A percentile compares a stretch with the other conserved stretches of the same genome.
Evolutionary conservation across 257 asterid species (phyloP).

Genomic region (Solanum chilense): DNA sequence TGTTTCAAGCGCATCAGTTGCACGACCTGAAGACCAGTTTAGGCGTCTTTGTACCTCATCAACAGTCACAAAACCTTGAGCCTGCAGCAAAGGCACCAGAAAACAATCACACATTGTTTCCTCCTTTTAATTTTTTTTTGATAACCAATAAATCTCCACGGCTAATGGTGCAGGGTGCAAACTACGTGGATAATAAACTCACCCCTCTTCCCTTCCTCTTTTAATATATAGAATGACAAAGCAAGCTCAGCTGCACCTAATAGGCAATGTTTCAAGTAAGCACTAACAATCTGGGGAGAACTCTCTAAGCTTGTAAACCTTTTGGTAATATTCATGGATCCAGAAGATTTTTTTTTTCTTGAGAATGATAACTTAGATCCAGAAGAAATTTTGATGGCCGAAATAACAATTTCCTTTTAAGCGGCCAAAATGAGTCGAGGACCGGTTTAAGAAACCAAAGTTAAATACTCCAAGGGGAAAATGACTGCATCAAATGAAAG

Average conservation of each 20-base stretch:
- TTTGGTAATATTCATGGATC: neutral
- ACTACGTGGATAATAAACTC: neutral
- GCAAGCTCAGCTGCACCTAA: neutral
- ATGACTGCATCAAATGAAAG: neutral
- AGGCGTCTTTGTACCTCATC: constrained; percentile 79
- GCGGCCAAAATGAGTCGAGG: too few relatives aligned
- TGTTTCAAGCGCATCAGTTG: constrained; percentile 83
- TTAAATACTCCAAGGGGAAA: neutral
- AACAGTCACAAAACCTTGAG: constrained; percentile 84
- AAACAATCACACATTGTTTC: neutral
- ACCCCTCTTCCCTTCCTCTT: neutral
- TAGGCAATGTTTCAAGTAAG: neutral
- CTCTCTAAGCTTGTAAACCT: neutral
- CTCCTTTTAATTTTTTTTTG: neutral
- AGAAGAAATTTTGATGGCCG: too few relatives aligned
- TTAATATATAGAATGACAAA: neutral
- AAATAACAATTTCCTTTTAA: too few relatives aligned
- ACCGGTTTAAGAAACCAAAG: too few relatives aligned
- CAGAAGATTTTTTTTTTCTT: too few relatives aligned
- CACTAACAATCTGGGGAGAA: neutral
- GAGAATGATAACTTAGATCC: too few relatives aligned
- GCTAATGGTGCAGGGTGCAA: neutral
- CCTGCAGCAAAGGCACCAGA: constrained; percentile 28
- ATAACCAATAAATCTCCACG: neutral
- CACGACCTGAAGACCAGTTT: constrained; percentile 78